These are phyloP conservation scores for Lepiota brunneoincarnata DNA, from an alignment of 768 basidiomycete species.

Conservation along the genomic window DNA sequence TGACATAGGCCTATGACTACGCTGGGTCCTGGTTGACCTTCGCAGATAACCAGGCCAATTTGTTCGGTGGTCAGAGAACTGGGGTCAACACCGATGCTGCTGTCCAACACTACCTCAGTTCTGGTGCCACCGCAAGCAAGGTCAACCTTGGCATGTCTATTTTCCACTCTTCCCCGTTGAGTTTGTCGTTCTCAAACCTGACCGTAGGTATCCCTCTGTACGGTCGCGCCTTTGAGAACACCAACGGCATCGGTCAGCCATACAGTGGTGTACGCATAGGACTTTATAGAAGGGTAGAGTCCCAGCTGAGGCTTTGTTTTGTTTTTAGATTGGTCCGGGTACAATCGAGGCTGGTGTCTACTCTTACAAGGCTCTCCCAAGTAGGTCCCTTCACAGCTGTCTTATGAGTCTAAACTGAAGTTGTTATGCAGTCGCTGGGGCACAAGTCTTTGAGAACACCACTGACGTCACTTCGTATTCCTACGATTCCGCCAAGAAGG, in stretches of 20 bases:
- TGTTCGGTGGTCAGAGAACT: constrained; percentile 64
- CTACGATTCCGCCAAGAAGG: constrained; percentile 62
- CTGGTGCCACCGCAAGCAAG: constrained; percentile 64
- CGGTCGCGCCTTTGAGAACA: constrained; percentile 74
- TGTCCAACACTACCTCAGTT: constrained; percentile 53
- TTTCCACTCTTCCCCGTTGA: not conserved
- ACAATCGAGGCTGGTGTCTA: constrained; percentile 71
- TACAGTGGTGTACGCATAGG: constrained; percentile 56
- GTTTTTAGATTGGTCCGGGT: constrained; percentile 61
- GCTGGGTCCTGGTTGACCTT: constrained; percentile 75
- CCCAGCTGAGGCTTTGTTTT: not conserved
- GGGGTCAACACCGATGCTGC: constrained; percentile 68
- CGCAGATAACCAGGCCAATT: constrained; percentile 55
- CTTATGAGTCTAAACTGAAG: not conserved
- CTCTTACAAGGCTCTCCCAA: constrained; percentile 71
- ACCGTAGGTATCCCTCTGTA: constrained; percentile 70
- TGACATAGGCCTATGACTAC: constrained; percentile 64
- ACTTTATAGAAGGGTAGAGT: not conserved
- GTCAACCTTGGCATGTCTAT: constrained; percentile 54
- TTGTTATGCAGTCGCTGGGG: constrained; percentile 39
- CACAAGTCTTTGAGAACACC: constrained; percentile 62
- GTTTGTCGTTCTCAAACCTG: constrained; percentile 4
- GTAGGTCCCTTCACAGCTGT: constrained; percentile 30
- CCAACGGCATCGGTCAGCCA: constrained; percentile 60
- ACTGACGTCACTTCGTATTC: constrained; percentile 75